Base-by-base conservation (phyloP, 768 basidiomycete species). In the Leucosporidium creatinivorum region DNA sequence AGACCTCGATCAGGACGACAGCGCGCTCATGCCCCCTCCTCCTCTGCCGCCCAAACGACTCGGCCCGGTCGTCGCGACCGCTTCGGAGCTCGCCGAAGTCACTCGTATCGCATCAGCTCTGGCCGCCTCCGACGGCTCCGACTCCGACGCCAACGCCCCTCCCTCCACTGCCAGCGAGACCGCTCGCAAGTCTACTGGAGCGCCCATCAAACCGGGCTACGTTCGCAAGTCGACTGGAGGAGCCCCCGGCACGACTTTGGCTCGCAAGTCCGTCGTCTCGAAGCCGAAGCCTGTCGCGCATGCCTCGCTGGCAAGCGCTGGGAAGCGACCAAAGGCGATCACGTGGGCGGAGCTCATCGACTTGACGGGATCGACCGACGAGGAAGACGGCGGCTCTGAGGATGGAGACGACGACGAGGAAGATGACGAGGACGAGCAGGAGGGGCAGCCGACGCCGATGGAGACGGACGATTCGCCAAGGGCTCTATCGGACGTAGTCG, bases 1-100 rank as follows among this genome's bases (percentile, higher is more conserved):
- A n/a, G 44, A 58, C 28, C n/a, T 60, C 12, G 58, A 60, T 28
- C 31, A 60, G 44, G 58, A 25, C 19, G 58, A 30, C 58, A 13
- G 4, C 18, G 13, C 47, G 6, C 4, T 39, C 44, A 6, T 21
- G 26, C 21, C 12, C 17, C 17, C 31, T 23, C 23, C 18, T 21
- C 31, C 56, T 21, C 5, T 10, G 5, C 31, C 17, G 5, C 33
- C n/a, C 13, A 21, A 28, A 9, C 13, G 30, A 30, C 26, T 28
- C 28, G 25, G 6, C 1, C 28, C 55, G 17, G 26, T 56, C 55
- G 28, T 30, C 30, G 10, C 25, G 23, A 17, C 51, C 51, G 15
- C n/a, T 57, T 3, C 50, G 50, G 25, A 17, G 30, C 9, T 33
- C 26, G 30, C 30, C 31, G n/a, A 26, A 52, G 51, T 52, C 51